Conservation (phyloP, 73 alveolate genomes). For the Breviolum minutum region DNA sequence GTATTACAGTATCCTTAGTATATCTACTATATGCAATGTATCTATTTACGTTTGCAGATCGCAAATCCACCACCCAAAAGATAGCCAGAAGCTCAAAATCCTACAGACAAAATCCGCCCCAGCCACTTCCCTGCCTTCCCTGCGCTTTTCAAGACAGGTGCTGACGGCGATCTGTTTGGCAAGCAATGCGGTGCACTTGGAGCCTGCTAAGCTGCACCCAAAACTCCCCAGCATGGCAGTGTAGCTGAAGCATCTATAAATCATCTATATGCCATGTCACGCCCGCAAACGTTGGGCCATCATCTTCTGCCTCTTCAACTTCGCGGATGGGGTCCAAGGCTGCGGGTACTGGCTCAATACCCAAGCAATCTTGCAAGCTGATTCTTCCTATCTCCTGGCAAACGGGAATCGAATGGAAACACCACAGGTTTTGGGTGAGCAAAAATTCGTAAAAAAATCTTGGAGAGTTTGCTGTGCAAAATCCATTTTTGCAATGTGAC, state of each 20-base stretch:
- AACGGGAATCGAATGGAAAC: background rate
- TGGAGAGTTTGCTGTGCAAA: too few relatives aligned
- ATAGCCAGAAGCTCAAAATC: too few relatives aligned
- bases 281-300: too few relatives aligned
- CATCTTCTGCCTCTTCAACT: background rate
- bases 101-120: too few relatives aligned
- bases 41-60: background rate
- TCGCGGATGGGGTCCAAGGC: slow-evolving; percentile 19
- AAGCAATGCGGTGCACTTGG: slow-evolving; percentile 7
- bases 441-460: too few relatives aligned
- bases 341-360: background rate
- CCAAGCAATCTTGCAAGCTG: slow-evolving; percentile 66
- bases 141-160: background rate
- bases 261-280: background rate
- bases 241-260: background rate
- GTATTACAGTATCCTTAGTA: too few relatives aligned
- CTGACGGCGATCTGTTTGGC: slow-evolving; percentile 8
- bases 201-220: background rate
- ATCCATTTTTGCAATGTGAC: too few relatives aligned
- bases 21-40: background rate
- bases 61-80: background rate
- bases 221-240: background rate
- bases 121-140: background rate
- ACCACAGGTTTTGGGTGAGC: too few relatives aligned
- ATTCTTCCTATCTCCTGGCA: slow-evolving; percentile 37